Base-by-base conservation (phyloP, 768 basidiomycete genomes). In the Gloeostereum incarnatum region DNA sequence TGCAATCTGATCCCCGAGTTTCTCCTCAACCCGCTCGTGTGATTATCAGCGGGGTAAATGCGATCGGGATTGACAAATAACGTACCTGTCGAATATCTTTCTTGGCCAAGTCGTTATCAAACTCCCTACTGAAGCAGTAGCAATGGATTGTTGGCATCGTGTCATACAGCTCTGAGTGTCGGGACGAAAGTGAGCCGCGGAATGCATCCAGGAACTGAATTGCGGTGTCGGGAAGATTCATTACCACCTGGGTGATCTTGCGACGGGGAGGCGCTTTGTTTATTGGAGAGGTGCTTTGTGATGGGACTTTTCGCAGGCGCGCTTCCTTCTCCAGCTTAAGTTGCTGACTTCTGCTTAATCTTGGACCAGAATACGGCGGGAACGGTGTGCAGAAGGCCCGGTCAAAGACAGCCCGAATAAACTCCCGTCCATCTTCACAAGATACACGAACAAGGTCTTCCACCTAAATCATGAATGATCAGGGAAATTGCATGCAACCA, bases 181-280 rank as follows among this genome's bases (percentile, higher is more conserved):
- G 52, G 49, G 58, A 17, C 4, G 60, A 53, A 34, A 88, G 68
- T 42, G 85, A 68, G 1, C 90, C 91, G 3, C 75, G 73, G 64
- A 89, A 96, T 1, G 88, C 87, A 51, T 86, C 85, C 36, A 99
- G 68, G 61, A 98, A 97, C 24, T 74, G 68, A 39, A 97, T 77
- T 0, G 93, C 96, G 18, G 83, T 81, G 48, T 89, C 91, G 2
- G 96, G 96, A 14, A 99, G 68, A 58, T 99, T 99, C 92, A 99
- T 94, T n/a, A 96, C 83, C 52, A 89, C 92, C 54, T 96, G 94
- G 9, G 76, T 62, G 46, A 96, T 77, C 31, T 70, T 61, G 39
- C 58, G 64, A 41, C 84, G 75, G 25, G 65, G 55, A 36, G 32
- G 22, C n/a, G n/a, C n/a, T n/a, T n/a, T n/a, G n/a, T n/a, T n/a